A percentile compares a stretch with the other conserved stretches of the same genome.
phyloP scores from a whole-genome alignment of 148 eudicot species.

The Polygonum maritimum region DNA sequence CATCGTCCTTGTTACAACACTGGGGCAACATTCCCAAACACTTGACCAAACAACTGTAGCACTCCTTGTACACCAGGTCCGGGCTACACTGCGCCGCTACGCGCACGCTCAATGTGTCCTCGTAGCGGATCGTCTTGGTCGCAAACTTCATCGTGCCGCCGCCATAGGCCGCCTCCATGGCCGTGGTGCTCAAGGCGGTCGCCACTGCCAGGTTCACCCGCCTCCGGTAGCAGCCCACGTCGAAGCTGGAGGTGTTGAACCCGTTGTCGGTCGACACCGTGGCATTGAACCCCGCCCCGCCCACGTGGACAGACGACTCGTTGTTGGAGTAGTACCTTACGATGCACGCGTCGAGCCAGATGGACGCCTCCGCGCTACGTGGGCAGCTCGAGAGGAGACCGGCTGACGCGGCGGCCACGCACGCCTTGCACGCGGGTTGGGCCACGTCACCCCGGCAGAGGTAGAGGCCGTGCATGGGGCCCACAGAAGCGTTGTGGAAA shows the following conservation, averaged over 20 bases:
- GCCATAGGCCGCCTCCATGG: slow-evolving; percentile 7
- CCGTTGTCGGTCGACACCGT: not conserved
- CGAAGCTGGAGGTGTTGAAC: not conserved
- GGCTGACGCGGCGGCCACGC: slow-evolving; percentile 14
- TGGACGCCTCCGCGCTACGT: slow-evolving; percentile 4
- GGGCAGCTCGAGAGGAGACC: slow-evolving; percentile 6
- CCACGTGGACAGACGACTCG: slow-evolving; percentile 3
- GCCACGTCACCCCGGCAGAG: slow-evolving; percentile 29
- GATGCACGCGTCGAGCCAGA: slow-evolving; percentile 35
- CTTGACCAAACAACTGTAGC: slow-evolving; percentile 18
- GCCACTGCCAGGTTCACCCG: slow-evolving; percentile 5
- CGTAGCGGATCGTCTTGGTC: not conserved
- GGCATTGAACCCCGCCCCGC: not conserved
- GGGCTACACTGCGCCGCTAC: slow-evolving; percentile 31
- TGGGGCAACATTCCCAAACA: slow-evolving; percentile 1
- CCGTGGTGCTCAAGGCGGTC: not conserved
- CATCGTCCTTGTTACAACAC: slow-evolving; percentile 1
- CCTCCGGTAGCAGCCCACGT: not conserved
- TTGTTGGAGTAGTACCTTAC: slow-evolving; percentile 27
- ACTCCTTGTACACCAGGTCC: slow-evolving; percentile 17
- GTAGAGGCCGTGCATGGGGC: slow-evolving; percentile 26
- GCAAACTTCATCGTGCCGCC: slow-evolving; percentile 17
- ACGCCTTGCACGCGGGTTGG: slow-evolving; percentile 10
- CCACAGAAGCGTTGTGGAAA: slow-evolving; percentile 15
- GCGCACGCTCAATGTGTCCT: slow-evolving; percentile 8